A percentile compares a stretch with the other conserved stretches of the same genome.
Evolutionary conservation across 2,329 filamentous ascomycete genomes (phyloP).

Genomic region (Paracorniculantispora psalliotae): DNA sequence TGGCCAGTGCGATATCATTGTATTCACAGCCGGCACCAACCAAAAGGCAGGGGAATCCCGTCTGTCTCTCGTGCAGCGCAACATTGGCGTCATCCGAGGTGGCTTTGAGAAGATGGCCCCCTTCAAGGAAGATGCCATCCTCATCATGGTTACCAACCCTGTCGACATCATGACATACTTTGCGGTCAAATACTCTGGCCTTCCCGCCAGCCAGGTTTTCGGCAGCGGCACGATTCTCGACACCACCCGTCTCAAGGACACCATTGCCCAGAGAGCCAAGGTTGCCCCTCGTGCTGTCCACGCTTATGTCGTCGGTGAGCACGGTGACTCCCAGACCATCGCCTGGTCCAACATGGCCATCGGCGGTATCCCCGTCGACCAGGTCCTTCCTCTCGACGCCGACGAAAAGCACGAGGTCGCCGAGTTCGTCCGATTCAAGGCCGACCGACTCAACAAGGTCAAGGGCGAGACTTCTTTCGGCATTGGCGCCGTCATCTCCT

Average conservation of each 20-base stretch:
- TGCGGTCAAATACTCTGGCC: constrained; percentile 40
- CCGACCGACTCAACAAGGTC: constrained; percentile 28
- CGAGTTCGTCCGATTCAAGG: constrained; percentile 44
- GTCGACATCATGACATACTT: constrained; percentile 51
- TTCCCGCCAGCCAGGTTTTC: constrained; percentile 45
- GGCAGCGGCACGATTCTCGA: constrained; percentile 51
- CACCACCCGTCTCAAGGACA: constrained; percentile 42
- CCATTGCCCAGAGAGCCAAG: constrained; percentile 29
- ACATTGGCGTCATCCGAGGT: constrained; percentile 42
- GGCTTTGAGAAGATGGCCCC: constrained; percentile 44
- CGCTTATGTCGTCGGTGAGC: constrained; percentile 21
- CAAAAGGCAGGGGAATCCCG: constrained; percentile 22
- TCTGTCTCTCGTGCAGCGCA: constrained; percentile 26
- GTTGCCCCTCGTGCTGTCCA: constrained; percentile 17
- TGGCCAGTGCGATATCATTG: constrained; percentile 48
- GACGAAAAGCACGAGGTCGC: constrained; percentile 43
- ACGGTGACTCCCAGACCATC: constrained; percentile 20
- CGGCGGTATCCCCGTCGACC: constrained; percentile 16
- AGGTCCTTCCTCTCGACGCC: constrained; percentile 27
- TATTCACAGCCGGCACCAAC: constrained; percentile 51
- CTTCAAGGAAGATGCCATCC: constrained; percentile 40
- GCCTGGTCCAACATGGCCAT: constrained; percentile 23
- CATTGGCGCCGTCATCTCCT: constrained; percentile 42
- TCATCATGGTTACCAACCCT: constrained; percentile 50
- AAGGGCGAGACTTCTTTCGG: constrained; percentile 49